Base-by-base conservation (phyloP, 257 asterid genomes). In the Sherardia arvensis region DNA sequence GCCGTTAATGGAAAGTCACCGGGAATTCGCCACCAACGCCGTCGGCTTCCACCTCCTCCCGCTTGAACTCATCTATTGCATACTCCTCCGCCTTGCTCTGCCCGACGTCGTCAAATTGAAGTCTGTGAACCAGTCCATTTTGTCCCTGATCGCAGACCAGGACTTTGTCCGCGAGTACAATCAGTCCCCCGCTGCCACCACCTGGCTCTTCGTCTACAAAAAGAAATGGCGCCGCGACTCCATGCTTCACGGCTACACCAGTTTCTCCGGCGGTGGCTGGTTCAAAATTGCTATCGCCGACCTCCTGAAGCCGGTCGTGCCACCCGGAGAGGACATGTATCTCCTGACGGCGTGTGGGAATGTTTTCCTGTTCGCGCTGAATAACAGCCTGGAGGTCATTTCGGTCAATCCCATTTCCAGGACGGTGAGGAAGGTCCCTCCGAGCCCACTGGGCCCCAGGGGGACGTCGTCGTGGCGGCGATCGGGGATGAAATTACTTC, bases 391-490 rank as follows among this genome's bases (percentile, higher is more conserved):
- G 69, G 78, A 79, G 69, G 76, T 79, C 60, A 73, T 73, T 66
- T 73, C 81, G 9, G 70, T 79, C 60, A 72, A 79, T 51, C 80
- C 77, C 23, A 67, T 76, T 67, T 61, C 68, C 7, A 70, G 34
- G 58, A 65, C 66, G 7, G 72, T 76, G 23, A 79, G 66, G 59
- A 73, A 22, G 71, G 71, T 79, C 59, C 83, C 83, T 17, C 76
- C 78, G 12, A 78, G 80, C 51, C 81, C 84, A 2, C 45, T 76
- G 1, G 84, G 84, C 33, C 84, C 78, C 40, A 77, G 84, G 62
- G 82, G 82, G 38, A 80, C 84, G 7, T 80, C 82, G 0, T 76
- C 76, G 4, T 76, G 84, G 84, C 69, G 78, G 28, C 79, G 82
- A 26, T 79, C 80, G 8, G 78, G 82, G 55, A 70, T 79, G 80